These are phyloP conservation scores for Xylaria acuta DNA, from an alignment of 495 filamentous ascomycete species.

Conservation along the genomic window DNA sequence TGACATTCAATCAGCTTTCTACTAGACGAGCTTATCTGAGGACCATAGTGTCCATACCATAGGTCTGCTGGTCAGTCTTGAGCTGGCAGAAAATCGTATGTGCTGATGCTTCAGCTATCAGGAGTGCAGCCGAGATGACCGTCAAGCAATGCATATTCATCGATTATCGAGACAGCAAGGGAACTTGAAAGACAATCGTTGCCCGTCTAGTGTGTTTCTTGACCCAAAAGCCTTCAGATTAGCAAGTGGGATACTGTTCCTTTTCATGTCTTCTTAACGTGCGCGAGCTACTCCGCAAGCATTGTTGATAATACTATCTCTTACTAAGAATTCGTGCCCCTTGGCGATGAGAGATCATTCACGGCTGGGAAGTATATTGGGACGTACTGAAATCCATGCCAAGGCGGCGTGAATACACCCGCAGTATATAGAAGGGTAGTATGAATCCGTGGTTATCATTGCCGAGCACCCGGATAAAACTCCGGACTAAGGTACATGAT, in stretches of 20 bases:
- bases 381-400: not conserved
- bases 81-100: constrained; percentile 57
- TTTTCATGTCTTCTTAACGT: not conserved
- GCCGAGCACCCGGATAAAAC: constrained; percentile 17
- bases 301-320: not conserved
- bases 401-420: constrained; percentile 13
- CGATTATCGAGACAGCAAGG: not conserved
- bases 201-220: not conserved
- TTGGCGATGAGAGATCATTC: not conserved
- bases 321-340: not conserved
- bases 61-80: constrained; percentile 33
- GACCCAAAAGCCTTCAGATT: not conserved
- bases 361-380: not conserved
- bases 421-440: not conserved
- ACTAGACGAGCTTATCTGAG: not conserved
- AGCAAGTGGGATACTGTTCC: not conserved
- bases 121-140: constrained; percentile 23
- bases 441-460: not conserved
- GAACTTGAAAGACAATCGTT: not conserved
- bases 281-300: not conserved
- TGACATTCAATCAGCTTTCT: not conserved
- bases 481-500: not conserved
- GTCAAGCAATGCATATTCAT: not conserved
- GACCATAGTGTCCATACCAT: constrained; percentile 24
- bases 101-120: constrained; percentile 41